Conservation (phyloP, 2,329 filamentous ascomycete species). For the Fusarium sp. region DNA sequence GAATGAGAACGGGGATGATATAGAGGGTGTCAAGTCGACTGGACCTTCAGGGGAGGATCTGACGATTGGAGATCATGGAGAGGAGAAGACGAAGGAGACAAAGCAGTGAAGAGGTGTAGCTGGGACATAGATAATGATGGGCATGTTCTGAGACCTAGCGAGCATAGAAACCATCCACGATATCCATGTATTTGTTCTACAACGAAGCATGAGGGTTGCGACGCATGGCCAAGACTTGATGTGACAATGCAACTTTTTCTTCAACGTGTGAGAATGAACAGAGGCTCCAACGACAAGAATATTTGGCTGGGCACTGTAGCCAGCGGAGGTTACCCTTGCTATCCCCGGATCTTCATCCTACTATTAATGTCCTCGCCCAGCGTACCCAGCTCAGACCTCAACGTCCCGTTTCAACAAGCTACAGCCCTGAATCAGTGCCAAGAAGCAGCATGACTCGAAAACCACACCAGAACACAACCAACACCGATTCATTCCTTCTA, state of each 20-base stretch:
- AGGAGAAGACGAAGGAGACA: slow-evolving; percentile 2
- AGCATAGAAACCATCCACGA: slow-evolving; percentile 1
- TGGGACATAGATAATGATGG: not conserved
- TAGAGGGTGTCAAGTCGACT: slow-evolving; percentile 52
- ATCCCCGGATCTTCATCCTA: not conserved
- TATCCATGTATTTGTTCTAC: slow-evolving; percentile 10
- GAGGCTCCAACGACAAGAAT: not conserved
- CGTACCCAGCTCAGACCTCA: not conserved
- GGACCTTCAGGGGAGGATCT: slow-evolving; percentile 53
- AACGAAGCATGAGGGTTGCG: not conserved
- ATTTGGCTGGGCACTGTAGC: not conserved
- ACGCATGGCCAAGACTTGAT: too few relatives aligned
- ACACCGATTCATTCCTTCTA: not conserved
- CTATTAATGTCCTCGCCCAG: not conserved
- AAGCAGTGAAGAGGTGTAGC: not conserved
- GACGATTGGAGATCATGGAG: slow-evolving; percentile 20
- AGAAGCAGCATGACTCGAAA: not conserved
- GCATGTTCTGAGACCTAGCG: not conserved
- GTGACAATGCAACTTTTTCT: not conserved
- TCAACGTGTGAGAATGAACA: not conserved
- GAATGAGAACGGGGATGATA: slow-evolving; percentile 35
- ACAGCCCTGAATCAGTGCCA: not conserved
- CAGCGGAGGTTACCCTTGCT: not conserved
- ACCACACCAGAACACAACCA: not conserved
- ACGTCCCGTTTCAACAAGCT: not conserved